A percentile compares a stretch with the other conserved stretches of the same genome.
Evolutionary conservation across 2,329 filamentous ascomycete species (phyloP).

Genomic region (Mycocentrospora acerina): DNA sequence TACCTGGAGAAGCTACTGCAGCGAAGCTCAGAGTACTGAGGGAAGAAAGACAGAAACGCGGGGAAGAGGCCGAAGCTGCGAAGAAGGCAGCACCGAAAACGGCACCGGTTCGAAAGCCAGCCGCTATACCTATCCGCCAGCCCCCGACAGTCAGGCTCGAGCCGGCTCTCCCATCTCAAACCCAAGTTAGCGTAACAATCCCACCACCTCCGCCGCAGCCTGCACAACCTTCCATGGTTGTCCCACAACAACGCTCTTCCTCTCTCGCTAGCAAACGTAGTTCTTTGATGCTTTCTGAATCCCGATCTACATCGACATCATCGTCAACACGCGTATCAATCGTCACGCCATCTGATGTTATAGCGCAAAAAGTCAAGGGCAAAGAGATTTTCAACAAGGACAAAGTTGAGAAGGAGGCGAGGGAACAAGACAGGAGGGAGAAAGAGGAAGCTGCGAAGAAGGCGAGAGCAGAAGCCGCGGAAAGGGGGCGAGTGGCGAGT

Average conservation of each 20-base stretch:
- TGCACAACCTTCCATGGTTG: slow-evolving; percentile 1
- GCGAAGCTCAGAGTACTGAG: slow-evolving; percentile 36
- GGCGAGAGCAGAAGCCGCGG: slow-evolving; percentile 49
- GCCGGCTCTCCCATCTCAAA: slow-evolving; percentile 27
- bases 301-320: slow-evolving; percentile 21
- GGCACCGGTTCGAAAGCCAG: slow-evolving; percentile 48
- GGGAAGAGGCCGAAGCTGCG: slow-evolving; percentile 35
- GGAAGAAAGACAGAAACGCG: slow-evolving; percentile 35
- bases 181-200: slow-evolving; percentile 16
- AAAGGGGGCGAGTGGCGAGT: slow-evolving; percentile 46
- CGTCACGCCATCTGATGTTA: slow-evolving; percentile 34
- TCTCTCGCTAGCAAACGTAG: slow-evolving; percentile 25
- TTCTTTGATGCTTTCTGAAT: slow-evolving; percentile 22
- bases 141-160: slow-evolving; percentile 5
- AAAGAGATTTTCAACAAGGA: slow-evolving; percentile 51
- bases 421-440: slow-evolving; percentile 44
- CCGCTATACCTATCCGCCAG: slow-evolving; percentile 48
- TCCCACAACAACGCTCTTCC: slow-evolving; percentile 12
- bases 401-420: slow-evolving; percentile 43
- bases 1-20: slow-evolving; percentile 56
- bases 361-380: slow-evolving; percentile 41
- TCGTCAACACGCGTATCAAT: slow-evolving; percentile 29
- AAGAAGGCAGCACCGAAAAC: slow-evolving; percentile 42
- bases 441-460: slow-evolving; percentile 53
- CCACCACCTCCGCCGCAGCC: slow-evolving; percentile 10